Base-by-base conservation (phyloP, 2,329 filamentous ascomycete species). In the Xylaria sp. region DNA sequence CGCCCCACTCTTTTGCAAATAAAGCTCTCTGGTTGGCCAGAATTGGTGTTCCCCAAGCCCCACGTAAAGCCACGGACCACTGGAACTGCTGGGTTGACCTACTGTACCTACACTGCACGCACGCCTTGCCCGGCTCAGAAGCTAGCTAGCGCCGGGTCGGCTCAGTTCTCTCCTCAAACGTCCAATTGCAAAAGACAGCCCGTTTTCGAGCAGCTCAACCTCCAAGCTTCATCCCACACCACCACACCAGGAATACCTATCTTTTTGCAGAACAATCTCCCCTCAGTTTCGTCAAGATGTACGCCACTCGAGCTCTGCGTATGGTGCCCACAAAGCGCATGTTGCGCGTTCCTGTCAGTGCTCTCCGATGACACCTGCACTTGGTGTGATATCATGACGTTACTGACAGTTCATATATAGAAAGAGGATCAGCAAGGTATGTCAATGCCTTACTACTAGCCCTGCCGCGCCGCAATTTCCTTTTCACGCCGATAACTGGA, bases 291-390 rank as follows among this genome's bases (percentile, higher is more conserved):
- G 18, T 28, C 84, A 87, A 81, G 70, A 92, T 92, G 90, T 88
- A 87, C 81, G 84, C 90, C 79, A 89, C 91, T 78, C 85, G 86
- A 77, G 84, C 87, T 79, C 82, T 93, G 79, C 86, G 88, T 79
- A 90, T 91, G 87, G 88, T 90, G 82, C 88, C 88, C 75, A 89
- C 89, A 74, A 83, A 83, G 81, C 88, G 88, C 83, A 87, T 90
- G 87, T 87, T 91, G 87, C 84, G 85, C 81, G 82, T 93, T 79
- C 92, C 92, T 77, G 93, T 95, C 85, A 85, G 90, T 73, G 50
- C 44, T 34, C 32, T 18, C 48, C 62, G 41, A 23, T 60, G 70
- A 62, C 54, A 68, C 55, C 65, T 57, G 61, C 54, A 68, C 52
- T 65, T 55, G 20, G 48, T 72, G 68, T 63, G 68, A 70, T 72